phyloP scores from a whole-genome alignment of 2,329 filamentous ascomycete species.

The Atkinsonella hypoxylon region DNA sequence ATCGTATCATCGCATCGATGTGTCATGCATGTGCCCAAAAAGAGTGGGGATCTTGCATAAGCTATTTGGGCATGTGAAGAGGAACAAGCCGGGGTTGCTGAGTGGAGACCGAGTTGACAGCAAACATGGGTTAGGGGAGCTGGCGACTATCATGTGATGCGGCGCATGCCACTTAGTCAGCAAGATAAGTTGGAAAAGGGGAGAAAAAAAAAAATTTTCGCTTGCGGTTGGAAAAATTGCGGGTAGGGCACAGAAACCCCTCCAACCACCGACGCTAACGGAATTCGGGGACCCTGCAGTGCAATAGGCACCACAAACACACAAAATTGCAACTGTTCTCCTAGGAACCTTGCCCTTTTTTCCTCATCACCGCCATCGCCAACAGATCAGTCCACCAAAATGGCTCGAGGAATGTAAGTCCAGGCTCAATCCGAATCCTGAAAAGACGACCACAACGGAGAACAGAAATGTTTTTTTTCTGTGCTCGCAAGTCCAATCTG shows the following conservation, averaged over 20 bases:
- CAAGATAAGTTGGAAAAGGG: too few relatives aligned
- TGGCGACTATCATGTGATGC: slow-evolving; percentile 1
- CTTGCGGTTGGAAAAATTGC: background rate
- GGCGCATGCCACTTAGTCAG: slow-evolving; percentile 6
- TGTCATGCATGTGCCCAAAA: too few relatives aligned
- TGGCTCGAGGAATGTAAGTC: slow-evolving; percentile 54
- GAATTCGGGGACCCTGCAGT: slow-evolving; percentile 2
- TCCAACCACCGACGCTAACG: slow-evolving; percentile 14
- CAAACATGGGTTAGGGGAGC: background rate
- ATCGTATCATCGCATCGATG: too few relatives aligned
- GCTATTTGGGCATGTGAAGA: slow-evolving; percentile 1
- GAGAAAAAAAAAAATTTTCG: background rate
- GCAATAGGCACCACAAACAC: too few relatives aligned
- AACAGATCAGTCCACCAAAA: slow-evolving; percentile 35
- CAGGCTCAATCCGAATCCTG: background rate
- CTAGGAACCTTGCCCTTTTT: slow-evolving; percentile 8
- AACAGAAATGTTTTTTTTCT: too few relatives aligned
- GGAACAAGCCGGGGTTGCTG: background rate
- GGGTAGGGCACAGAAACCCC: slow-evolving; percentile 25
- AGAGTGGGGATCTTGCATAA: background rate
- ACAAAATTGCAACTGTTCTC: slow-evolving; percentile 5
- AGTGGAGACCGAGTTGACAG: background rate
- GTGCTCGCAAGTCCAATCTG: too few relatives aligned
- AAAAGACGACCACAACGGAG: too few relatives aligned
- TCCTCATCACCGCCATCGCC: slow-evolving; percentile 26